These are phyloP conservation scores for Perkinsus chesapeaki DNA, from an alignment of 169 alveolate species.

Conservation along the genomic window DNA sequence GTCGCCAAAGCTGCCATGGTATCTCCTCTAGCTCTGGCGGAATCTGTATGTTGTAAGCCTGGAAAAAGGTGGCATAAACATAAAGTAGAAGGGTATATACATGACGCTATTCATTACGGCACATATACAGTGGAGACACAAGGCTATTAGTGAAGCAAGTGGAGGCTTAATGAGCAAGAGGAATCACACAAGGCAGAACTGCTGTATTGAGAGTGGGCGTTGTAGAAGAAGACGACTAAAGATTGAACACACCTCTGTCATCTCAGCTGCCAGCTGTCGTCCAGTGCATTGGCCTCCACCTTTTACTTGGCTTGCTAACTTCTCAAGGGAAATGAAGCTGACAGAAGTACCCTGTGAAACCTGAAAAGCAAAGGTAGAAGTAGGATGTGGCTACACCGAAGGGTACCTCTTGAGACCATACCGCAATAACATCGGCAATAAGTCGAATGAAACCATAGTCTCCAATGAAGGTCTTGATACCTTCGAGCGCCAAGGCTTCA, in stretches of 20 bases:
- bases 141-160: too few relatives aligned
- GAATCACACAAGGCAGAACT: too few relatives aligned
- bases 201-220: too few relatives aligned
- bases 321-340: background rate
- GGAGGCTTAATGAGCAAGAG: too few relatives aligned
- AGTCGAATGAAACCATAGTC: background rate
- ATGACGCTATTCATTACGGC: too few relatives aligned
- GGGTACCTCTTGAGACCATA: background rate
- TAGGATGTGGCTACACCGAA: background rate
- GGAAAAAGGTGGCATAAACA: background rate
- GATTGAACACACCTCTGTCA: background rate
- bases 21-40: background rate
- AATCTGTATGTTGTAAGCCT: background rate
- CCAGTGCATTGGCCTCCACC: background rate
- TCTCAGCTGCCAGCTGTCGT: background rate
- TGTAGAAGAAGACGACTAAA: background rate
- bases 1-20: background rate
- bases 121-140: too few relatives aligned
- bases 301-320: background rate
- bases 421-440: background rate
- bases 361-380: background rate
- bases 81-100: too few relatives aligned
- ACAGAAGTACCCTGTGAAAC: background rate
- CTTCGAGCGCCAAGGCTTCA: background rate
- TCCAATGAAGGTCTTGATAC: background rate